Percentiles rank a stretch among this genome's conserved stretches.
These are phyloP conservation scores for Polygonum aviculare DNA, from an alignment of 148 eudicot genomes.

Conservation along the genomic window DNA sequence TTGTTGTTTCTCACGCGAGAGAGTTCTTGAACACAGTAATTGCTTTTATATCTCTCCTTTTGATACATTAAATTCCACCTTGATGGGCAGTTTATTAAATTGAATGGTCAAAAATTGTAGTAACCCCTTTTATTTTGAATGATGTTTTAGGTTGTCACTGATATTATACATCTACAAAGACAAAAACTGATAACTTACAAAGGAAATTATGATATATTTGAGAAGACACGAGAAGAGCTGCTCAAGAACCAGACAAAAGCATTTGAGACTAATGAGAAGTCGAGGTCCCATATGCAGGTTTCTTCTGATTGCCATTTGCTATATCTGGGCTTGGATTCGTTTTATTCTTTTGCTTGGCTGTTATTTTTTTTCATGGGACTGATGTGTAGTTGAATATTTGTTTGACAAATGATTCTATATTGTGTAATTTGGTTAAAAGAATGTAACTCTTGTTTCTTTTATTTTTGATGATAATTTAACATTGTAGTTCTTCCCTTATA, in stretches of 20 bases:
- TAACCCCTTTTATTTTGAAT: slow-evolving; percentile 9
- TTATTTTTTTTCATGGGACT: neutral
- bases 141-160: slow-evolving; percentile 83
- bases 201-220: slow-evolving; percentile 91
- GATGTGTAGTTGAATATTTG: neutral
- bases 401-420: neutral
- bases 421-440: neutral
- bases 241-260: slow-evolving; percentile 86
- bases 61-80: neutral
- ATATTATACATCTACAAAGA: slow-evolving; percentile 83
- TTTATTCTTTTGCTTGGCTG: neutral
- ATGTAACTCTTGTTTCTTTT: neutral
- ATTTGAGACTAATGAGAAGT: slow-evolving; percentile 81
- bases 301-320: slow-evolving; percentile 8
- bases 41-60: neutral
- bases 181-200: slow-evolving; percentile 68
- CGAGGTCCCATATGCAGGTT: slow-evolving; percentile 99
- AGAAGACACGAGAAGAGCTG: slow-evolving; percentile 89
- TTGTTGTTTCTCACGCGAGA: slow-evolving; percentile 98
- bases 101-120: neutral
- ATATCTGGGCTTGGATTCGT: neutral
- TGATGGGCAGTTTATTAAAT: neutral
- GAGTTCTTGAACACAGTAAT: slow-evolving; percentile 89
- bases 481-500: slow-evolving; percentile 1
- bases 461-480: neutral